Evolutionary conservation across 805 yeast species (phyloP).

Genomic region (Candida rishiriensis): DNA sequence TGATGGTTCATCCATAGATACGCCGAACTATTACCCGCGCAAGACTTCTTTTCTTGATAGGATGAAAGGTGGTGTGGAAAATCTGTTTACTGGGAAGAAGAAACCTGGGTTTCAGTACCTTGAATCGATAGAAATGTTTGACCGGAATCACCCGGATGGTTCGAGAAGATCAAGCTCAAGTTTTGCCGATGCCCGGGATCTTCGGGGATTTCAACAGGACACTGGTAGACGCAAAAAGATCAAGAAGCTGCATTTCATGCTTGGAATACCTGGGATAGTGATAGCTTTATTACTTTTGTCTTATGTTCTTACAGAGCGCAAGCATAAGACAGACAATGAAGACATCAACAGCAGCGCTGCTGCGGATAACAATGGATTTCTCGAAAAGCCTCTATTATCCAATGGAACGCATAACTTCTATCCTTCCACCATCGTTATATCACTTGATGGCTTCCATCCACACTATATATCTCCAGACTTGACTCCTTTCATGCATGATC

Average conservation of each 20-base stretch:
- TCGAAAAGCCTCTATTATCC: conserved; percentile 25
- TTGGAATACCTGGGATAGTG: too few species aligned
- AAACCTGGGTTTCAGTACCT: conserved; percentile 12
- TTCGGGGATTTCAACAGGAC: not conserved
- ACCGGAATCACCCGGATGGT: conserved; percentile 11
- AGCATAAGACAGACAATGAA: conserved; percentile 1
- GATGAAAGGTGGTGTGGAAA: conserved; percentile 5
- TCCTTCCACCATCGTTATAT: conserved; percentile 77
- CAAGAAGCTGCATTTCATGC: conserved; percentile 3
- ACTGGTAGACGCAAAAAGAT: conserved; percentile 1
- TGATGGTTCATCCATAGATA: too few species aligned
- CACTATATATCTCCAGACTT: conserved; percentile 61
- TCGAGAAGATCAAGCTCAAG: conserved; percentile 16
- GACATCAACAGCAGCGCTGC: not conserved
- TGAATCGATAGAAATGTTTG: conserved; percentile 27
- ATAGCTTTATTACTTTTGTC: too few species aligned
- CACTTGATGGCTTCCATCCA: conserved; percentile 90
- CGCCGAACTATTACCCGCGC: too few species aligned
- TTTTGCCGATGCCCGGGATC: conserved; percentile 17
- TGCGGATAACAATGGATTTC: too few species aligned
- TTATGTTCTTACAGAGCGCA: conserved; percentile 1
- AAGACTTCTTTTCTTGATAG: conserved; percentile 4
- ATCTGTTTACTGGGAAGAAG: conserved; percentile 2
- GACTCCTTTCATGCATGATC: conserved; percentile 68
- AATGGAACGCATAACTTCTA: conserved; percentile 69